Evolutionary conservation across 148 eudicot species (phyloP).

Genomic region (Limonium bicolor): DNA sequence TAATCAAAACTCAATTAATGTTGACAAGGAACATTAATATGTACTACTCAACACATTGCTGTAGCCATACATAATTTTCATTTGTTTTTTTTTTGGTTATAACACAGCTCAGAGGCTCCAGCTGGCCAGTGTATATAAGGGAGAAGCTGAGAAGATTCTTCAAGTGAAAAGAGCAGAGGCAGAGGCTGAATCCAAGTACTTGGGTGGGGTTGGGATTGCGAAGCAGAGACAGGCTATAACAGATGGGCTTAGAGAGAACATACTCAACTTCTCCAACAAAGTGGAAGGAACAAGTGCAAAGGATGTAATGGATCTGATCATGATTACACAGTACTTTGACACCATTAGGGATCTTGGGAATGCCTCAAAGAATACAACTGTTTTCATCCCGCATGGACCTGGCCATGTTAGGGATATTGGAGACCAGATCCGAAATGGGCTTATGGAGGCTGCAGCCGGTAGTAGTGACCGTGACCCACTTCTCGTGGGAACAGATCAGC

Average conservation of each 20-base stretch:
- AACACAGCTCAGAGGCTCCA: slow-evolving; percentile 88
- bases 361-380: slow-evolving; percentile 83
- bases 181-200: slow-evolving; percentile 87
- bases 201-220: slow-evolving; percentile 96
- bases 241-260: slow-evolving; percentile 92
- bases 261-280: slow-evolving; percentile 80
- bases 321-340: slow-evolving; percentile 97
- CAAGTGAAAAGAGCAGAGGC: slow-evolving; percentile 88
- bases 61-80: background rate
- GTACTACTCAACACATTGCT: background rate
- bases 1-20: background rate
- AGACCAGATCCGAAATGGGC: slow-evolving; percentile 82
- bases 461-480: background rate
- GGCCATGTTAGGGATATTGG: slow-evolving; percentile 89
- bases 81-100: background rate
- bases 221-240: slow-evolving; percentile 98
- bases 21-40: background rate
- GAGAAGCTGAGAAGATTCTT: slow-evolving; percentile 90
- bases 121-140: slow-evolving; percentile 94
- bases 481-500: no score
- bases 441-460: slow-evolving; percentile 73
- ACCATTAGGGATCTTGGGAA: slow-evolving; percentile 90
- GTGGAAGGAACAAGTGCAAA: slow-evolving; percentile 85
- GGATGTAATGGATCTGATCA: slow-evolving; percentile 96
- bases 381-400: slow-evolving; percentile 94